Evolutionary conservation across 305 asterid genomes (phyloP).

Genomic region (Rubia tinctorum): DNA sequence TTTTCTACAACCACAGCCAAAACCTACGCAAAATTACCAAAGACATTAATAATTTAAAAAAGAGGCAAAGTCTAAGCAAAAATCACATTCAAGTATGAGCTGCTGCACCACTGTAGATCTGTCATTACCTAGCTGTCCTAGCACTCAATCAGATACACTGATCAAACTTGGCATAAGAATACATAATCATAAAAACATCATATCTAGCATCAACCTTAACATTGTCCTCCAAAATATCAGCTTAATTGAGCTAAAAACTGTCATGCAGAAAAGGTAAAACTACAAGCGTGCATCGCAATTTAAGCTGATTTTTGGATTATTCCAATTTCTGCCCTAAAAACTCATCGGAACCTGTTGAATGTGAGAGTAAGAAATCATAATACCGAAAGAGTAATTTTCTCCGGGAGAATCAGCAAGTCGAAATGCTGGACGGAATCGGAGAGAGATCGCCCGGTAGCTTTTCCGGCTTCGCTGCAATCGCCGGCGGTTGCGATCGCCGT

Average conservation of each 20-base stretch:
- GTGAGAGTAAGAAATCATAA: background rate
- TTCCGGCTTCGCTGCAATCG: conserved; percentile 6
- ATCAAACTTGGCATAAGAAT: background rate
- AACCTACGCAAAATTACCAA: conserved; percentile 16
- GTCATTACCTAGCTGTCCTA: too few relatives aligned
- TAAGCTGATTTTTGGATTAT: background rate
- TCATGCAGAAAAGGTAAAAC: background rate
- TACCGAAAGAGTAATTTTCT: background rate
- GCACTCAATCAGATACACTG: background rate
- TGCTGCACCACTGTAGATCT: background rate
- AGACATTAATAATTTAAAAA: too few relatives aligned
- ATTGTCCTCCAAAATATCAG: background rate
- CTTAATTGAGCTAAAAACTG: background rate
- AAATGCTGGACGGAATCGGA: conserved; percentile 5
- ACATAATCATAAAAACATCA: background rate
- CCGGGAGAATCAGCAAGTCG: background rate
- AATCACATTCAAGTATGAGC: background rate
- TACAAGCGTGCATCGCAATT: background rate
- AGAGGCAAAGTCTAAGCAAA: background rate
- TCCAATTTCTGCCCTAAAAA: background rate
- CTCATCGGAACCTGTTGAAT: background rate
- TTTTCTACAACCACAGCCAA: conserved; percentile 14
- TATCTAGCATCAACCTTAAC: background rate
- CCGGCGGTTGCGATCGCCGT: background rate
- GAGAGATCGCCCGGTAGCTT: background rate